Percentiles rank a stretch among this genome's conserved stretches.
Evolutionary conservation across 352 stramenopile species (phyloP).

Genomic region (Saprolegnia parasitica): DNA sequence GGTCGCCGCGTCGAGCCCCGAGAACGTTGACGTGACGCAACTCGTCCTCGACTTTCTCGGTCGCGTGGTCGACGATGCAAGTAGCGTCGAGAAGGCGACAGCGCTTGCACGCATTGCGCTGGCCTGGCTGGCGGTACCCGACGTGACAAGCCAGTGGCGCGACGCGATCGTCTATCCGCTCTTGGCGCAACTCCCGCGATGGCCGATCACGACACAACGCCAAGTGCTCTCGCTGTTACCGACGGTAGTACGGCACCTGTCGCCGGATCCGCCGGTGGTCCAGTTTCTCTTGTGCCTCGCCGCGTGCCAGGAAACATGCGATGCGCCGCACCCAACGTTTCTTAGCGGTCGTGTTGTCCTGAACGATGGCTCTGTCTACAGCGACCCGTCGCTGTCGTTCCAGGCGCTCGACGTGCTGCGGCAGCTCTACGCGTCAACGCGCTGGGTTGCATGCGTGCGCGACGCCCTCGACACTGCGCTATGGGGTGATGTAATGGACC

Average conservation of each 20-base stretch:
- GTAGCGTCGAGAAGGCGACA: background rate
- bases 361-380: background rate
- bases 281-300: slow-evolving; percentile 1
- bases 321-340: background rate
- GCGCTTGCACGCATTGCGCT: slow-evolving; percentile 1
- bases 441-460: background rate
- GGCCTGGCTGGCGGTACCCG: background rate
- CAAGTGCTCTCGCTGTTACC: background rate
- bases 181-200: background rate
- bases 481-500: background rate
- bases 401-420: background rate
- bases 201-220: background rate
- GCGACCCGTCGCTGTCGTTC: background rate
- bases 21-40: background rate
- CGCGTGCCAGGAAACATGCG: background rate
- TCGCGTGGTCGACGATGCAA: background rate
- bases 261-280: background rate
- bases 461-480: background rate
- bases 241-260: background rate
- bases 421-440: background rate
- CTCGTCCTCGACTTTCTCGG: background rate
- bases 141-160: background rate
- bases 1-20: background rate
- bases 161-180: background rate
- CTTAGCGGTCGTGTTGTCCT: background rate